Base-by-base conservation (phyloP, 2,329 filamentous ascomycete species). In the Akanthomyces lecanii region DNA sequence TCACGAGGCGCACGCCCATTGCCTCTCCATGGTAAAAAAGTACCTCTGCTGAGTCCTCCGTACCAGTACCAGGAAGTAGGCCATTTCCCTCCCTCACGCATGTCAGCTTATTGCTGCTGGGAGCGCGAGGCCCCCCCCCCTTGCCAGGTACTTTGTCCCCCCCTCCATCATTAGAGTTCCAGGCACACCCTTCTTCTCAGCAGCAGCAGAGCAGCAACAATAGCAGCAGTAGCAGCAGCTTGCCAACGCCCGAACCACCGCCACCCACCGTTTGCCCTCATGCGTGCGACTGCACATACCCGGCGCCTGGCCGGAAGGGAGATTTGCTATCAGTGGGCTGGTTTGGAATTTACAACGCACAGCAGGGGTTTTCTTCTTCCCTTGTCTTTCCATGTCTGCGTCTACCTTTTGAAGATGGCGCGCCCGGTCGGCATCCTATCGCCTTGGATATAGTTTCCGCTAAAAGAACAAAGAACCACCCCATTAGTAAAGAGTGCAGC, bases 71-170 rank as follows among this genome's bases (percentile, higher is more conserved):
- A 18, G 28, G 6, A 30, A 36, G 33, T 36, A 11, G 33, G 10
- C 38, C 16, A 5, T 16, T 40, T 40, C 38, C 38, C 14, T 40
- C 14, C 10, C 25, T 56, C 40, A 12, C 54, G 42, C 42, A 57
- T 36, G 54, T 57, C 54, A 57, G 54, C 54, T 57, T 57, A 48
- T 47, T 33, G 14, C 11, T 38, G 36, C 33, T 36, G 33, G 33
- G 33, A 30, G 28, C 28, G 28, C 28, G 28, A 36, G 14, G 30
- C 3, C 14, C 14, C 7, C 25, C 33, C 33, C 33, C 33, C 28
- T 6, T 36, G 33, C 33, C 10, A 36, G 33, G 33, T 36, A 36
- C 33, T 10, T 36, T 36, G 33, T 30, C 47, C 18, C 47, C 16
- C 44, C 47, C 25, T 47, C 33, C 33, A 36, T 36, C 8, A 23